Evolutionary conservation across 2,329 filamentous ascomycete species (phyloP), one percentile per base, ranked within the genome.

Genomic region (Arthrobotrys pseudoclavata): DNA sequence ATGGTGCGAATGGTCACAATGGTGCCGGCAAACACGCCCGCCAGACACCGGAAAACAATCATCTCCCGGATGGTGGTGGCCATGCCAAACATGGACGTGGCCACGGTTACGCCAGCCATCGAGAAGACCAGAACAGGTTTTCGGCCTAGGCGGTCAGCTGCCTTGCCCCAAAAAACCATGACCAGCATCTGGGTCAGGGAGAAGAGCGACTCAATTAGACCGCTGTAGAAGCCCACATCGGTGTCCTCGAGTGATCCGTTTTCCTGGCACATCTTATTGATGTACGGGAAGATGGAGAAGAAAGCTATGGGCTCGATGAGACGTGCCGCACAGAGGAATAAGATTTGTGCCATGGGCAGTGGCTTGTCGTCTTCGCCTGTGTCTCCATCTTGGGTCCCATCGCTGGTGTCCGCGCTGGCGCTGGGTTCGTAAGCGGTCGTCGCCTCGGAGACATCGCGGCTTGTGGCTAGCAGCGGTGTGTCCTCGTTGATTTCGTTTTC

Each of bases 211-310:
- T 91, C 89, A 82, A 95, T 93, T 12, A 94, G 84, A 1, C 92
- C 92, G 71, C 87, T 89, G 85, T 93, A 95, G 84, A 94, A 95
- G 1, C 92, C 92, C 2, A 93, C 89, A 82, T 93, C 90, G n/a
- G 87, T 84, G 52, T 88, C 85, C 0, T 86, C 83, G 1, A 95
- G 84, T 10, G 86, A 81, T 9, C 91, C 91, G 74, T 90, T 91
- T 70, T 88, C 86, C 83, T 88, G 85, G 42, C 92, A 89, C 92
- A 95, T 95, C 82, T 91, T 86, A 81, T 90, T 92, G 83, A 96
- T 88, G 84, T 92, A 95, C 0, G 92, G 91, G 81, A 95, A 92
- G 82, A 95, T 93, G 82, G 87, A 89, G 85, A 94, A 95, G 85
- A 93, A 95, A n/a, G 91, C 91, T 47, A 94, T 87, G 0, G 92